phyloP scores from a whole-genome alignment of 1,139 yeast species.

The Meyerozyma sp. region DNA sequence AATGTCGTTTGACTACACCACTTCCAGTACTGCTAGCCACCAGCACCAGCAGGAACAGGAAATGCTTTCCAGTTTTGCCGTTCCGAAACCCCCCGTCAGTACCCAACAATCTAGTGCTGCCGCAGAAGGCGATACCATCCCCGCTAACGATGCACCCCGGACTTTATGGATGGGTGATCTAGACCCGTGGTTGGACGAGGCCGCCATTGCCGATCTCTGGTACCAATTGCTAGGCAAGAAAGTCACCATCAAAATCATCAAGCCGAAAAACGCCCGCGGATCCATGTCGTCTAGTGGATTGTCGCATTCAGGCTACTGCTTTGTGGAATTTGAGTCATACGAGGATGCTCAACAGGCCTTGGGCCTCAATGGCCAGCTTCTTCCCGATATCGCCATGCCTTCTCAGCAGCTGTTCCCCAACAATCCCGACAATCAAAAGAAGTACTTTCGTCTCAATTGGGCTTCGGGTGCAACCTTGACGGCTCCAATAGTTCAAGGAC shows the following conservation, averaged over 20 bases:
- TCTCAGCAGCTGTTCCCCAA: slow-evolving; percentile 38
- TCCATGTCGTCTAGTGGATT: slow-evolving; percentile 24
- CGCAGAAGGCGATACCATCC: background rate
- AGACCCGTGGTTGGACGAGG: slow-evolving; percentile 69
- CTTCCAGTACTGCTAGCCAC: slow-evolving; percentile 36
- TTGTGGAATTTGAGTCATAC: slow-evolving; percentile 58
- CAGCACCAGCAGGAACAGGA: slow-evolving; percentile 46
- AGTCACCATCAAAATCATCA: slow-evolving; percentile 49
- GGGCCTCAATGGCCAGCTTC: slow-evolving; percentile 56
- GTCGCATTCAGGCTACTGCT: slow-evolving; percentile 69
- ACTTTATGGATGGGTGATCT: slow-evolving; percentile 79
- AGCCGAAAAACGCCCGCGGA: slow-evolving; percentile 33
- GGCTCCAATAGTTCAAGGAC: slow-evolving; percentile 47
- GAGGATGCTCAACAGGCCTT: slow-evolving; percentile 66
- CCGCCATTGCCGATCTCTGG: slow-evolving; percentile 57
- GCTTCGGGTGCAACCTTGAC: slow-evolving; percentile 59
- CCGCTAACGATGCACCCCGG: slow-evolving; percentile 32
- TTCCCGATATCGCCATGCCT: slow-evolving; percentile 53
- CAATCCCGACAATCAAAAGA: slow-evolving; percentile 51
- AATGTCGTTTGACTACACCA: slow-evolving; percentile 4
- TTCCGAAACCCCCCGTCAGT: slow-evolving; percentile 41
- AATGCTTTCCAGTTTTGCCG: slow-evolving; percentile 32
- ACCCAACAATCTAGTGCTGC: slow-evolving; percentile 31
- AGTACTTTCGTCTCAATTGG: slow-evolving; percentile 67
- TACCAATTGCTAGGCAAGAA: slow-evolving; percentile 36